These are phyloP conservation scores for Aureobasidium uvarum DNA, from an alignment of 2,329 filamentous ascomycete genomes.

Conservation along the genomic window DNA sequence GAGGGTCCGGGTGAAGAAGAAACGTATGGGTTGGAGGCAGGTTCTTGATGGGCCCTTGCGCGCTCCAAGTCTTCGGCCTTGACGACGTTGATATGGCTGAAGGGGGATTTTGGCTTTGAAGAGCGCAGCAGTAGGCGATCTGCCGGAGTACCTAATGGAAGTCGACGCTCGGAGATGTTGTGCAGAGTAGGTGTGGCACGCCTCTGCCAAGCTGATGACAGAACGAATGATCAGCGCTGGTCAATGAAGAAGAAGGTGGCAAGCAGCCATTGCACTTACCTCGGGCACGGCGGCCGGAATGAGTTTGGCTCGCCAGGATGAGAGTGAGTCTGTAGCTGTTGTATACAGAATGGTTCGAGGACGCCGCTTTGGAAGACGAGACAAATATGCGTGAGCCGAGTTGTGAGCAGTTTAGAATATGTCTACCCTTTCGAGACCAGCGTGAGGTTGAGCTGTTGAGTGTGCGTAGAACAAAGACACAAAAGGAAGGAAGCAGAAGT, in stretches of 20 bases:
- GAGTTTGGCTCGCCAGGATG: conserved; percentile 20
- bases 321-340: neutral
- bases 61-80: conserved; percentile 2
- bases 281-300: conserved; percentile 18
- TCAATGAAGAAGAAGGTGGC: neutral
- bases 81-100: conserved; percentile 4
- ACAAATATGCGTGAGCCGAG: neutral
- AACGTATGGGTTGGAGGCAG: neutral
- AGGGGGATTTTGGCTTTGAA: neutral
- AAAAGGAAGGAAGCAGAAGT: neutral
- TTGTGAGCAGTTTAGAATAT: neutral
- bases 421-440: neutral
- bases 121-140: conserved; percentile 22
- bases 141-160: conserved; percentile 35
- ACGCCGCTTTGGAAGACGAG: neutral
- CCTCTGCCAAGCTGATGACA: conserved; percentile 13
- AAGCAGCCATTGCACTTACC: conserved; percentile 6
- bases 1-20: conserved; percentile 18
- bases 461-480: neutral
- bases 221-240: neutral
- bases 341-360: neutral
- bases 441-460: neutral
- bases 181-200: conserved; percentile 5
- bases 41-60: neutral
- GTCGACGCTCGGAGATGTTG: conserved; percentile 30